Base-by-base conservation (phyloP, 169 alveolate genomes). In the Plasmodium malariae region DNA sequence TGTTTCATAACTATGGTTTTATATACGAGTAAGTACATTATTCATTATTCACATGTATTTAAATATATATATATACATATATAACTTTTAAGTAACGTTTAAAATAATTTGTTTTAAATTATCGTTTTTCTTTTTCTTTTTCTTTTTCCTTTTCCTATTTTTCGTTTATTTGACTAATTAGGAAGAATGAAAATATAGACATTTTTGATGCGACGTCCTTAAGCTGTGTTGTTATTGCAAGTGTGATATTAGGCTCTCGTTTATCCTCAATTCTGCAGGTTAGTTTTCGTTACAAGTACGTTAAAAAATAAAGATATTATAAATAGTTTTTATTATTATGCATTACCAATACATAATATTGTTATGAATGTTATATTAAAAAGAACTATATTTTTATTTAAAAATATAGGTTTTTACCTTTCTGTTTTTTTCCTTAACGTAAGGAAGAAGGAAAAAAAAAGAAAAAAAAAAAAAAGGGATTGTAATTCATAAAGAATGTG, bases 181-280 rank as follows among this genome's bases (percentile, higher is more conserved):
- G 91, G 49, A 83, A 83, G n/a, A 83, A 83, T 43, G 85, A 83
- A 65, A 83, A 83, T 68, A 83, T 83, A 83, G 72, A 83, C 19
- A 83, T 83, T 67, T 67, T 68, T 48, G 91, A 68, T 67, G 62
- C 91, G 28, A 83, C 91, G 12, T 83, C 91, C 28, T 43, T 83
- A 60, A 83, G 91, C 21, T 83, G 91, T 67, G 85, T 69, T 32
- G 91, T 83, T 57, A 68, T 83, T 60, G 91, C 80, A 37, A 83
- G 91, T 69, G 91, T 83, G 28, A 83, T 83, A 24, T 69, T 83
- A 45, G 91, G 85, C 3, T 83, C 91, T 43, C 80, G 91, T n/a
- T 43, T 83, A 17, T 21, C 85, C 26, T 83, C 91, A 57, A 83
- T 83, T 24, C 32, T 12, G 19, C 80, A 83, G 83, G 91, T 83